Base-by-base conservation (phyloP, 1,284 basidiomycete species). In the Rhodotorula sp. region DNA sequence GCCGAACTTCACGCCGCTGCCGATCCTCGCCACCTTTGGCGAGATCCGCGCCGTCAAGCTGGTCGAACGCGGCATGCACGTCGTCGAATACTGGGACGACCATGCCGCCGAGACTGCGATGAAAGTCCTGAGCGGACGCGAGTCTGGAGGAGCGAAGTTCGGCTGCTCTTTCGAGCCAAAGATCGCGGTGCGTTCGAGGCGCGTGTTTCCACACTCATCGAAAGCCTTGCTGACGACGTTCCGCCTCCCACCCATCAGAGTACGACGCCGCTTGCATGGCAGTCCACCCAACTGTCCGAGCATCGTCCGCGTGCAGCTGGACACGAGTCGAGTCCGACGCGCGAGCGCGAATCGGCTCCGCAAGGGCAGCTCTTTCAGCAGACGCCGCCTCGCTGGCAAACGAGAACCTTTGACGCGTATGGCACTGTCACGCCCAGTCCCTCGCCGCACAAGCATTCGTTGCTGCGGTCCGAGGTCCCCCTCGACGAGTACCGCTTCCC, bases 31-130 rank as follows among this genome's bases (percentile, higher is more conserved):
- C 19, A 23, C 48, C 31, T 71, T 69, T 23, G 74, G 67, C 52
- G 62, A 60, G 16, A 38, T 75, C 34, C 71, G 72, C 38, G 19
- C 56, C 3, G 21, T 62, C 63, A 66, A 59, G 28, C n/a, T 54
- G 48, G 49, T 69, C 50, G 72, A 71, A 18, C 52, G 61, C n/a
- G n/a, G 52, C n/a, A 26, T 68, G 3, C 47, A 65, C 31, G 38
- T 71, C 38, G 59, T 69, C 63, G 74, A 73, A 61, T 75, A 59
- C 59, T 73, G 66, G 55, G 71, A 75, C 48, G 74, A 75, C 31
- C 60, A 69, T 2, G 18, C 34, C 15, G 71, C 71, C 0, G 62
- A 73, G 45, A 34, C 14, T 14, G 74, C 71, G 26, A 47, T 7
- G 7, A 26, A 50, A n/a, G 38, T 16, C 15, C 56, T 75, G 5